Conservation (phyloP, 257 asterid species). For the Solanum chmielewskii region DNA sequence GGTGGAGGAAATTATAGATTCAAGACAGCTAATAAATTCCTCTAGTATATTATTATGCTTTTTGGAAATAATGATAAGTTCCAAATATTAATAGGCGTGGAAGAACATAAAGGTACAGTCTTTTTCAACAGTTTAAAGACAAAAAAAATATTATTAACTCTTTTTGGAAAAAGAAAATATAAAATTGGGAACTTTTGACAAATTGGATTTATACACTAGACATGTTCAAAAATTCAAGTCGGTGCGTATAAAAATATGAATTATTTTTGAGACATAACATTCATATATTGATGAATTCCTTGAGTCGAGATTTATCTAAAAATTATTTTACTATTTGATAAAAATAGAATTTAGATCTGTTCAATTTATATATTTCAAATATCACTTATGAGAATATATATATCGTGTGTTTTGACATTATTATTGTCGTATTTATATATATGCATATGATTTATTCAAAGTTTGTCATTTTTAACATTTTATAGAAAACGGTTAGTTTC, state of each 20-base stretch:
- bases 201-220: background rate
- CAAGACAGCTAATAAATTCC: background rate
- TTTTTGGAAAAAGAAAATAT: background rate
- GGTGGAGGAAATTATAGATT: background rate
- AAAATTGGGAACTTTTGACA: background rate
- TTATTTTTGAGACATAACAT: background rate
- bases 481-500: no score
- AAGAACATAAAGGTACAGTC: background rate
- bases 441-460: no score
- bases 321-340: background rate
- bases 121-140: background rate
- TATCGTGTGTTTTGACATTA: no score
- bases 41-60: background rate
- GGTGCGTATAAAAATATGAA: background rate
- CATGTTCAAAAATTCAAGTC: background rate
- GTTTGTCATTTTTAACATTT: accelerated
- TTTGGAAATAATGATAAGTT: background rate
- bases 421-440: no score
- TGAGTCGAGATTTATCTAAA: background rate
- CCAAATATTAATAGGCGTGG: background rate
- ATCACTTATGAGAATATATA: background rate
- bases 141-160: background rate
- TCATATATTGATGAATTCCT: background rate
- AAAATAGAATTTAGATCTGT: background rate
- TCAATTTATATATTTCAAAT: no score